Conservation (phyloP, 2,329 filamentous ascomycete genomes). For the Claviceps citrina region DNA sequence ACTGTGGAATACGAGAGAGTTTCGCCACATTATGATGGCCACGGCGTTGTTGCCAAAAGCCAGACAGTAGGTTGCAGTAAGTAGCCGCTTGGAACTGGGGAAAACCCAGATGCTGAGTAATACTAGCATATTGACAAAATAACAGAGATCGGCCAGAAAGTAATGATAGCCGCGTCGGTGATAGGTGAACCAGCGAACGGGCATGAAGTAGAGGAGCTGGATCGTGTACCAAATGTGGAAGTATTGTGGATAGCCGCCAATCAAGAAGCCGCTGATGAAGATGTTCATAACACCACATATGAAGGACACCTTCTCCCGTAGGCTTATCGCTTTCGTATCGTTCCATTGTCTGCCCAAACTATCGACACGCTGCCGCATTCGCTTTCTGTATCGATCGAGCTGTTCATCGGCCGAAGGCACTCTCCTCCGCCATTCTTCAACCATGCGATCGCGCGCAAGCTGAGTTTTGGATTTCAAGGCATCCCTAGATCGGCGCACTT, state of each 20-base stretch:
- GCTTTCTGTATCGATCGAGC: constrained; percentile 74
- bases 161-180: constrained; percentile 88
- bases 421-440: constrained; percentile 81
- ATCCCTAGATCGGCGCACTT: constrained; percentile 68
- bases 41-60: constrained; percentile 94
- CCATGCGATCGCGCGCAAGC: constrained; percentile 72
- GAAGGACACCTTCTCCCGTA: constrained; percentile 88
- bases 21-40: constrained; percentile 97
- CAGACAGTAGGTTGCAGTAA: constrained; percentile 83
- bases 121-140: constrained; percentile 86
- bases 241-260: constrained; percentile 69
- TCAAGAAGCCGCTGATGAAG: constrained; percentile 86
- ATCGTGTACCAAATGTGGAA: constrained; percentile 88
- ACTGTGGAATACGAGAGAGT: constrained; percentile 94
- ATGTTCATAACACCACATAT: constrained; percentile 95
- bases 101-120: constrained; percentile 80
- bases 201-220: constrained; percentile 91
- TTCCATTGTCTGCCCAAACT: constrained; percentile 75
- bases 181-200: constrained; percentile 83
- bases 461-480: constrained; percentile 61
- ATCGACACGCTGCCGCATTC: constrained; percentile 81
- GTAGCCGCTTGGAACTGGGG: constrained; percentile 74
- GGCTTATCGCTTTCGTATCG: constrained; percentile 72
- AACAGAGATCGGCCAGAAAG: constrained; percentile 92
- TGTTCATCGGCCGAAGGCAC: constrained; percentile 82